Conservation (phyloP, 2,329 filamentous ascomycete genomes). For the Paramyrothecium roridum region DNA sequence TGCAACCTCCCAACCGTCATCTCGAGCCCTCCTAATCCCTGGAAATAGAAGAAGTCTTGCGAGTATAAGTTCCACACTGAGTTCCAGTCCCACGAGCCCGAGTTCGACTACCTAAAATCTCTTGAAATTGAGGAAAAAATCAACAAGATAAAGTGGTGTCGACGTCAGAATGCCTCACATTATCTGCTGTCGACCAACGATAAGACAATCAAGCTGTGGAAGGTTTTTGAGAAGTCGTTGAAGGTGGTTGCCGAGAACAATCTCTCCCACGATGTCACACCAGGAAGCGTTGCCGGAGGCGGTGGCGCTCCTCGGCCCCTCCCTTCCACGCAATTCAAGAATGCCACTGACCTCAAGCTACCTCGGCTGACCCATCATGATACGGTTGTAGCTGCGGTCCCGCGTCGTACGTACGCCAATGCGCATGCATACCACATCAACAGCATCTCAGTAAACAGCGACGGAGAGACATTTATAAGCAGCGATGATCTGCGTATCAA, state of each 20-base stretch:
- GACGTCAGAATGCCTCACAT: slow-evolving; percentile 95
- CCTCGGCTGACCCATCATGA: slow-evolving; percentile 97
- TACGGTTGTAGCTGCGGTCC: slow-evolving; percentile 94
- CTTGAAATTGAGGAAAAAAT: slow-evolving; percentile 99
- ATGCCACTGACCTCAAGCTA: slow-evolving; percentile 80
- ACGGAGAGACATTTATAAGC: slow-evolving; percentile 98
- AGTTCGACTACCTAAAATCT: slow-evolving; percentile 99
- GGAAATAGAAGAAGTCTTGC: slow-evolving; percentile 91
- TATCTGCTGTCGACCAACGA: slow-evolving; percentile 98
- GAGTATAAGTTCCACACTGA: slow-evolving; percentile 99
- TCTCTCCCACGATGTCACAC: slow-evolving; percentile 88
- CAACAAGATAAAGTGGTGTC: slow-evolving; percentile 99
- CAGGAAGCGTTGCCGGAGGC: slow-evolving; percentile 67
- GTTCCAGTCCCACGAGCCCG: slow-evolving; percentile 98
- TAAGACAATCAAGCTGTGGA: slow-evolving; percentile 99
- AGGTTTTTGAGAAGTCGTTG: slow-evolving; percentile 98
- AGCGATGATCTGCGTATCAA: slow-evolving; percentile 98
- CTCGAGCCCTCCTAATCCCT: slow-evolving; percentile 10
- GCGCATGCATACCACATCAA: slow-evolving; percentile 99
- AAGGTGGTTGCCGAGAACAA: slow-evolving; percentile 99
- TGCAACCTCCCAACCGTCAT: slow-evolving; percentile 24
- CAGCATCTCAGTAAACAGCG: slow-evolving; percentile 99
- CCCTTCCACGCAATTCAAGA: slow-evolving; percentile 70
- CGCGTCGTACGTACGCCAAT: slow-evolving; percentile 94
- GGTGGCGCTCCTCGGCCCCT: slow-evolving; percentile 74